Conservation (phyloP, 495 filamentous ascomycete genomes). For the Neurospora pannonica region DNA sequence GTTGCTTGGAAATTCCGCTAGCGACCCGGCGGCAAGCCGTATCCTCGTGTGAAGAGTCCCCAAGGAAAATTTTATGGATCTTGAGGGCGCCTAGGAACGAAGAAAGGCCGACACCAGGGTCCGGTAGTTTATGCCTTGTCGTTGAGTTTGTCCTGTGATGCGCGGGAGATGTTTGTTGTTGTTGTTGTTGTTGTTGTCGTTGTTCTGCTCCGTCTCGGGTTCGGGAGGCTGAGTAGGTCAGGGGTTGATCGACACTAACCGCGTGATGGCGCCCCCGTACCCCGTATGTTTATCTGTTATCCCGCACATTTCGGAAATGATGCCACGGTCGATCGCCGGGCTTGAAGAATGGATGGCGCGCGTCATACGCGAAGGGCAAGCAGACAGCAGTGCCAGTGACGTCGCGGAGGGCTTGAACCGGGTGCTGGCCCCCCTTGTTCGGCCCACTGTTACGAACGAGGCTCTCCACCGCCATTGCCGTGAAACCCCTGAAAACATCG, state of each 20-base stretch:
- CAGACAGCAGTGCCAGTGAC: neutral
- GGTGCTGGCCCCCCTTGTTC: neutral
- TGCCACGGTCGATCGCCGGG: neutral
- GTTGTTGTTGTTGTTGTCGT: neutral
- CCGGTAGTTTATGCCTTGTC: neutral
- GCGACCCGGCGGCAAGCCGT: neutral
- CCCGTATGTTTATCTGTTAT: neutral
- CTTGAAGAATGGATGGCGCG: neutral
- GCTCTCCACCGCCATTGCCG: conserved; percentile 9
- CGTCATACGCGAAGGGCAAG: neutral
- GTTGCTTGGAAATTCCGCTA: neutral
- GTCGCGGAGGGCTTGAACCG: neutral
- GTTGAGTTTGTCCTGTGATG: neutral
- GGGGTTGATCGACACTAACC: neutral
- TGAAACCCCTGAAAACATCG: neutral
- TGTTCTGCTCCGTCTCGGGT: neutral
- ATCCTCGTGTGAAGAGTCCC: neutral
- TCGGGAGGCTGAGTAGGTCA: neutral
- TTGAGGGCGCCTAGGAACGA: neutral
- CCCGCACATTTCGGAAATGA: neutral
- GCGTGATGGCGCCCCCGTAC: neutral
- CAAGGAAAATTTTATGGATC: neutral
- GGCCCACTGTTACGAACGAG: conserved; percentile 5
- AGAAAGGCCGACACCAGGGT: neutral
- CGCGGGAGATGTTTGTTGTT: neutral